Conservation (phyloP, 148 eudicot species). For the Rheum nobile region DNA sequence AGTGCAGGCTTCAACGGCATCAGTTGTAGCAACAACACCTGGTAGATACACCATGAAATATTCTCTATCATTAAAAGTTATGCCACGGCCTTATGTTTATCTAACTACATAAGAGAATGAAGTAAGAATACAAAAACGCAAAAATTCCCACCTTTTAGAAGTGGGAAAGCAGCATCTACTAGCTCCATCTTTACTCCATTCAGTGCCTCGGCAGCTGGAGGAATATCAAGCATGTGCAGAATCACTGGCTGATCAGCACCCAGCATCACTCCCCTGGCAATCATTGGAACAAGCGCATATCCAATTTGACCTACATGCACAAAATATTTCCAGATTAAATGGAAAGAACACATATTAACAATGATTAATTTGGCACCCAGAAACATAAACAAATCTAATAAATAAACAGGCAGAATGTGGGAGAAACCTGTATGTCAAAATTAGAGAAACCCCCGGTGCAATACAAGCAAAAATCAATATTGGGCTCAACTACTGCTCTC, state of each 20-base stretch:
- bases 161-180: slow-evolving; percentile 94
- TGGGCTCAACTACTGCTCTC: neutral
- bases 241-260: slow-evolving; percentile 84
- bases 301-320: slow-evolving; percentile 65
- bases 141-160: slow-evolving; percentile 51
- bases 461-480: neutral
- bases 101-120: neutral
- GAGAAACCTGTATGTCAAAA: neutral
- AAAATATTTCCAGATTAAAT: slow-evolving; percentile 6
- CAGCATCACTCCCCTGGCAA: slow-evolving; percentile 89
- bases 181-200: slow-evolving; percentile 92
- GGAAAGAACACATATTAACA: neutral
- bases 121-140: neutral
- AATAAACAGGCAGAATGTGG: neutral
- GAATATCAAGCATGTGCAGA: slow-evolving; percentile 90
- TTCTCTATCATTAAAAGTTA: neutral
- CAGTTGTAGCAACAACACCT: slow-evolving; percentile 95
- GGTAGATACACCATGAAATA: neutral
- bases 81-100: neutral
- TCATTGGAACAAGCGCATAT: slow-evolving; percentile 87
- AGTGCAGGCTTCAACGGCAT: slow-evolving; percentile 86
- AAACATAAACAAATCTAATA: neutral
- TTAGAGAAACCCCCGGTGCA: neutral
- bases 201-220: slow-evolving; percentile 88
- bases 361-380: neutral